phyloP scores from a whole-genome alignment of 2,329 filamentous ascomycete species.

The Nakataea oryzae region DNA sequence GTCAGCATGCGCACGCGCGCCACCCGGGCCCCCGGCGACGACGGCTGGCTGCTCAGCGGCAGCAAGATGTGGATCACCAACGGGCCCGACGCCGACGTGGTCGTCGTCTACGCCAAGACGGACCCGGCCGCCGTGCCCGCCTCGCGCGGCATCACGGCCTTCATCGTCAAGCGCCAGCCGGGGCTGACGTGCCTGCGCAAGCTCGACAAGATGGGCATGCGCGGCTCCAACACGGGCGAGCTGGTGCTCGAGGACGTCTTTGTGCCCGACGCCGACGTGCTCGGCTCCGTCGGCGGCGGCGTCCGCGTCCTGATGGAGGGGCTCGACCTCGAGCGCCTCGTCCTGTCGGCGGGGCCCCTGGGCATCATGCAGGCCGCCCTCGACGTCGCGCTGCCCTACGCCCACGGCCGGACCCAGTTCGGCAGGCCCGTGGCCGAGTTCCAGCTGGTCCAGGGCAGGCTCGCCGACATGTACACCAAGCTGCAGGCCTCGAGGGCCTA shows the following conservation, averaged over 20 bases:
- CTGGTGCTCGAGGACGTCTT: constrained; percentile 86
- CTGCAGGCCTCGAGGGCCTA: constrained; percentile 75
- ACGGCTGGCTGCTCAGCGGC: constrained; percentile 77
- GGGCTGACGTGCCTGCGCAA: constrained; percentile 86
- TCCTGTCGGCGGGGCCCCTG: constrained; percentile 81
- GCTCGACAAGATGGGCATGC: constrained; percentile 97
- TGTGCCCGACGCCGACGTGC: constrained; percentile 70
- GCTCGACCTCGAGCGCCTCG: constrained; percentile 84
- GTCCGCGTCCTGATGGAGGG: constrained; percentile 94
- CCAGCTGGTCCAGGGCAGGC: constrained; percentile 83
- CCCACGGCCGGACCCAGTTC: constrained; percentile 85
- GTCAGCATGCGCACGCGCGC: constrained; percentile 90
- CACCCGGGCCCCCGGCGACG: constrained; percentile 61
- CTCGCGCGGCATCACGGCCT: constrained; percentile 89
- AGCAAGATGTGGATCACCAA: constrained; percentile 99
- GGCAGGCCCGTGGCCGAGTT: constrained; percentile 78
- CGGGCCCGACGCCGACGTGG: constrained; percentile 82
- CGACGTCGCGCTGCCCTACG: constrained; percentile 79
- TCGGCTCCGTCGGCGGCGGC: constrained; percentile 71
- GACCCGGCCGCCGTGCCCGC: constrained; percentile 54
- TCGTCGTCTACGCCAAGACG: constrained; percentile 97
- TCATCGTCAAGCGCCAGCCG: constrained; percentile 67
- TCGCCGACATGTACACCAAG: constrained; percentile 97
- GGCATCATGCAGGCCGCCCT: constrained; percentile 91
- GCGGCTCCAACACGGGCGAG: constrained; percentile 92